Base-by-base conservation (phyloP, 768 basidiomycete species). In the Russula compacta region DNA sequence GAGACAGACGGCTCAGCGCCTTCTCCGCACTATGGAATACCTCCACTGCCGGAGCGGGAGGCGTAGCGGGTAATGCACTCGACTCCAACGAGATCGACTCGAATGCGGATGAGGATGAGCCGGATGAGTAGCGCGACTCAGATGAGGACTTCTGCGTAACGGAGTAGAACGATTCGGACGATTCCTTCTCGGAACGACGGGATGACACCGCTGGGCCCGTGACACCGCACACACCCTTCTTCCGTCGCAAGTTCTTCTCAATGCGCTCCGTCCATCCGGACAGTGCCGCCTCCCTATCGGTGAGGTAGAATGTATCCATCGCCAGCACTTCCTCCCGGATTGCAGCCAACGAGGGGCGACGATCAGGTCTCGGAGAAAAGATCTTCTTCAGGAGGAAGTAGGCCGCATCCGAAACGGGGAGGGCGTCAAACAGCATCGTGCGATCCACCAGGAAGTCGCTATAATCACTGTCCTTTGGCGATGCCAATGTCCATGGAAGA, bases 361-460 rank as follows among this genome's bases (percentile, higher is more conserved):
- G 67, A 2, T 73, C 60, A 4, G 89, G 84, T 68, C 89, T 82
- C 54, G 85, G 71, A n/a, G 76, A 72, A 74, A 94, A 92, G 61
- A 91, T 75, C 38, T 72, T 72, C 53, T 76, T 74, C 58, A 84
- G 74, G 59, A 83, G 73, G 9, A 71, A 68, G 69, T 79, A 75
- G 54, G 77, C 73, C 38, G 71, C 72, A 19, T 69, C 61, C 6
- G 82, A 82, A 9, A 60, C 19, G 10, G 52, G 52, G 15, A 64
- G 48, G 14, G 36, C 8, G 17, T 60, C 38, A 17, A 43, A 36
- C 6, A 64, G 29, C 6, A 49, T 40, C 2, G 46, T 8, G 15
- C 50, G 47, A 33, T 58, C 49, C 39, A 38, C 39, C 6, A 64
- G 24, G 53, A 15, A 64, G 36, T 35, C 7, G 12, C 11, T 39